These are phyloP conservation scores for Lunularia cruciata DNA, from an alignment of 225 moss, liverwort and hornwort genomes.

Conservation along the genomic window DNA sequence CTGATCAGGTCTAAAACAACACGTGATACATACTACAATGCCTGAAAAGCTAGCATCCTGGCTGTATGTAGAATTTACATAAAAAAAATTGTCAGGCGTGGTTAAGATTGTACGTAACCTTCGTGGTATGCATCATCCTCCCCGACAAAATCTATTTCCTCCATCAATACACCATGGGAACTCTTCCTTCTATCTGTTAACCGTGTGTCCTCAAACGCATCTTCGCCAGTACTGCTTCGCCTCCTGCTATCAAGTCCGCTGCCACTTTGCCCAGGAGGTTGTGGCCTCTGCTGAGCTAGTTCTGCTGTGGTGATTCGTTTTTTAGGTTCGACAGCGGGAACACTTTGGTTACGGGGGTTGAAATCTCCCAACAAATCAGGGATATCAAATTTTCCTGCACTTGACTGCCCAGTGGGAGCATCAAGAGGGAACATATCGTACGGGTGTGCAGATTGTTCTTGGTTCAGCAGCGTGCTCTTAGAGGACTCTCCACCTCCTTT, in stretches of 20 bases:
- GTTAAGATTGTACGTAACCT: constrained; percentile 42
- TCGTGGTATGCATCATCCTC: constrained; percentile 49
- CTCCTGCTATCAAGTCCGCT: constrained; percentile 42
- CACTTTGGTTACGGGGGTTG: constrained; percentile 1
- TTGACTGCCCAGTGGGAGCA: constrained; percentile 20
- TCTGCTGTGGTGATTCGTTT: constrained; percentile 9
- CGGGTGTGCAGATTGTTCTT: constrained; percentile 21
- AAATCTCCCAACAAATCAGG: constrained; percentile 13
- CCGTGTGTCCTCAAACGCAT: constrained; percentile 42
- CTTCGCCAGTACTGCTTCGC: constrained; percentile 40
- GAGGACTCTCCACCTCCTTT: constrained; percentile 36
- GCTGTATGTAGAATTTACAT: constrained; percentile 8
- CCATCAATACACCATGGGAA: constrained; percentile 44
- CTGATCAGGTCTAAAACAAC: neutral
- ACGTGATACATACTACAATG: neutral
- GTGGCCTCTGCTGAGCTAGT: constrained; percentile 18
- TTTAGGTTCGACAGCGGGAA: constrained; percentile 34
- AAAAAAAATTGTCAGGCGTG: neutral
- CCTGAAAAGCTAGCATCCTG: neutral
- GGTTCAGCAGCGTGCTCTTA: constrained; percentile 46
- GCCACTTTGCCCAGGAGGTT: neutral
- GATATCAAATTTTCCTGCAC: neutral
- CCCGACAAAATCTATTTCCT: constrained; percentile 46
- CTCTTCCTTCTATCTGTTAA: constrained; percentile 44
- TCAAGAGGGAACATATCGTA: constrained; percentile 77